phyloP scores from a whole-genome alignment of 129 eudicot genomes.

The Helichrysum umbraculigerum region DNA sequence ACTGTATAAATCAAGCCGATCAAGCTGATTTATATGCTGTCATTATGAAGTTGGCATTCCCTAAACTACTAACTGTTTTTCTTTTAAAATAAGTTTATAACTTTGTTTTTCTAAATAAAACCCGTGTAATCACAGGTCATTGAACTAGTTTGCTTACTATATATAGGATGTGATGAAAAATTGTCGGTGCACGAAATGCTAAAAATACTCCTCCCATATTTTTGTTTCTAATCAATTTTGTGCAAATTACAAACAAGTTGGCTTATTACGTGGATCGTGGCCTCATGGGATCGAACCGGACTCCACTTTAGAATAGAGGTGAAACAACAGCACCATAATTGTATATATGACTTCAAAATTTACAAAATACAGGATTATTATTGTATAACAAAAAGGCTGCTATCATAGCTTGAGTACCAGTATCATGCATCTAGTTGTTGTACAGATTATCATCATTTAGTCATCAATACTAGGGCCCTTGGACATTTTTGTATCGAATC shows the following conservation, averaged over 20 bases:
- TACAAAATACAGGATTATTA: constrained; percentile 14
- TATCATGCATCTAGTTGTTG: constrained; percentile 7
- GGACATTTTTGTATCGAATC: constrained; percentile 47
- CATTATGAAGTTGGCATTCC: too few relatives aligned
- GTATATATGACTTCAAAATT: constrained; percentile 10
- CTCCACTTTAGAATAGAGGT: not conserved
- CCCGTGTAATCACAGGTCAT: too few relatives aligned
- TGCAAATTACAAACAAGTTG: not conserved
- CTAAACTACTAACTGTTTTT: too few relatives aligned
- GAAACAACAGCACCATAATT: not conserved
- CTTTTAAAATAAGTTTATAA: too few relatives aligned
- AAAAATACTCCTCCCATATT: not conserved
- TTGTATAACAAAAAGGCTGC: constrained; percentile 25
- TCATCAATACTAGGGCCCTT: constrained; percentile 31
- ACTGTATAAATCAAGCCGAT: too few relatives aligned
- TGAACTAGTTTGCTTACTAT: too few relatives aligned
- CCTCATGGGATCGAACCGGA: not conserved
- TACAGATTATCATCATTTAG: constrained; percentile 3
- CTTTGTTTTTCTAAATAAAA: too few relatives aligned
- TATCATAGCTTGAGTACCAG: constrained; percentile 9
- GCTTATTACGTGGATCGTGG: not conserved
- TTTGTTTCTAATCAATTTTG: not conserved
- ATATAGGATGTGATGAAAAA: not conserved
- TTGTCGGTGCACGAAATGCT: not conserved
- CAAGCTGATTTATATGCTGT: too few relatives aligned